These are phyloP conservation scores for Margaritispora aquatica DNA, from an alignment of 495 filamentous ascomycete species.

Conservation along the genomic window DNA sequence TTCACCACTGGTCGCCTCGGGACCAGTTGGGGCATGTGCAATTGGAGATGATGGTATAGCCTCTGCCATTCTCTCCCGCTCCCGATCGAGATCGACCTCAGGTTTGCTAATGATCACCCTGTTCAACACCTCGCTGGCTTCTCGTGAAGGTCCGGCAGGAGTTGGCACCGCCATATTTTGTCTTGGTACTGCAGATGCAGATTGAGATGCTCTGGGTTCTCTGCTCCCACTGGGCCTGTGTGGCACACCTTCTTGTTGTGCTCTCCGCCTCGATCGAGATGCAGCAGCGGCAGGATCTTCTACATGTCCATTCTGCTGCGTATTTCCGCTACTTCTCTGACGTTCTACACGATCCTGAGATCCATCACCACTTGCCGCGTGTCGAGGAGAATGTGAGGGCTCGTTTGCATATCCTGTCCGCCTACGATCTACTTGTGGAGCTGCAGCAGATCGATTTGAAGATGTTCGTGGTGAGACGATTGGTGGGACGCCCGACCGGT, in stretches of 20 bases:
- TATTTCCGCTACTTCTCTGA: conserved; percentile 31
- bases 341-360: conserved; percentile 17
- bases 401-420: conserved; percentile 24
- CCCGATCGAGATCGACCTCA: conserved; percentile 69
- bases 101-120: conserved; percentile 74
- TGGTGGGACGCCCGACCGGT: conserved; percentile 28
- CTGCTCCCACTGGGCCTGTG: conserved; percentile 40
- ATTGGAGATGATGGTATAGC: conserved; percentile 45
- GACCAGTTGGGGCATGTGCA: conserved; percentile 42
- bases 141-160: conserved; percentile 46
- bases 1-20: conserved; percentile 40
- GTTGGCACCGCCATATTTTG: conserved; percentile 30
- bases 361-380: conserved; percentile 35
- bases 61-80: conserved; percentile 63
- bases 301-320: conserved; percentile 19
- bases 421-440: conserved; percentile 15
- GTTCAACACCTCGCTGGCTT: conserved; percentile 60
- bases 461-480: conserved; percentile 60
- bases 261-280: conserved; percentile 44
- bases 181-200: conserved; percentile 21
- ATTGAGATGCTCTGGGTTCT: conserved; percentile 41
- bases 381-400: conserved; percentile 35
- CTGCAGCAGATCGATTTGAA: conserved; percentile 39
- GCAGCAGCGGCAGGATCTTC: conserved; percentile 34
- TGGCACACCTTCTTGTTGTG: conserved; percentile 33